Base-by-base conservation (phyloP, 179 eudicot species). In the Sideroxylon spinosum region DNA sequence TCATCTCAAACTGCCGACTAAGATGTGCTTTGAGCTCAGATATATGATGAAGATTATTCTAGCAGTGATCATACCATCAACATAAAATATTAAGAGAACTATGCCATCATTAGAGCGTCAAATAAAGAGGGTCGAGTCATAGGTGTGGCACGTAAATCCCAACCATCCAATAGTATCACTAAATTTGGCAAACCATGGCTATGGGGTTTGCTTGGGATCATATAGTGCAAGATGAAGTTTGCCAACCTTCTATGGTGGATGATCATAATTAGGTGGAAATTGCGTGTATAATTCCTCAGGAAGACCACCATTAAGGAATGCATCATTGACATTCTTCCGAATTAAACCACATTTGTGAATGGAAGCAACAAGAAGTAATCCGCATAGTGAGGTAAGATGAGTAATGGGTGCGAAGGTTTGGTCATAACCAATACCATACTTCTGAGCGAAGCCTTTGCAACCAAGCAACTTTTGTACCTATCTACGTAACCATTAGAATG, bases 351-450 rank as follows among this genome's bases (percentile, higher is more conserved):
- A 37, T 37, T 37, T 37, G 44, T 3, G 44, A 37, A 37, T 37
- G 44, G 44, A 37, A 44, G 73, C 73, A 1, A 69, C 53, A 32
- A 32, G 52, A 69, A 69, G 20, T 69, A 17, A 69, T 1, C 62
- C 4, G 4, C 0, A 6, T 11, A 52, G 2, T 14, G 16, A 57
- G n/a, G 62, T 17, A 6, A 52, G 13, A 46, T 9, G 52, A 69
- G 73, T 49, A 19, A 37, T 23, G 13, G n/a, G 23, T 13, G 44
- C 44, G 5, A 37, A 37, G 3, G 44, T 37, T 37, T 37, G 3
- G 44, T 69, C 73, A 69, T 69, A 37, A 37, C 44, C 73, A 69
- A 52, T 19, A 1, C 73, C 16, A 69, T 69, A 44, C 29, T 32
- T 56, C 10, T 69, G 50, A 6, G 46, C 44, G 53, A 37, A 69